phyloP scores from a whole-genome alignment of 2,329 filamentous ascomycete genomes.

The Sporothrix variecibatus region DNA sequence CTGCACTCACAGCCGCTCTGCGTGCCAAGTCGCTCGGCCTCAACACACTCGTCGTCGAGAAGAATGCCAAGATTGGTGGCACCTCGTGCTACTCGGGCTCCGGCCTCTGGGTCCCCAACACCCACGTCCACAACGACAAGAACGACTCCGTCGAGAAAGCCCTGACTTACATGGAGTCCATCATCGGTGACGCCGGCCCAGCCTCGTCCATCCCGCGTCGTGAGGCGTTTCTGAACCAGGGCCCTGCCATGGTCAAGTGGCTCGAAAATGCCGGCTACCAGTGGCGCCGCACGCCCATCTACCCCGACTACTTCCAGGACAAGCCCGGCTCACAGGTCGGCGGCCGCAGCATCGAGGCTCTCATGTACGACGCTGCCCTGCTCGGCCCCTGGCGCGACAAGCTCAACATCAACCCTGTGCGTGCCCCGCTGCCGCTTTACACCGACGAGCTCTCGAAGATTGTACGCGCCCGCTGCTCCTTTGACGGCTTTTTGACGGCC shows the following conservation, averaged over 20 bases:
- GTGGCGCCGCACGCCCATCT: constrained; percentile 34
- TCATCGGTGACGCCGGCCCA: constrained; percentile 37
- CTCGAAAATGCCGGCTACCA: constrained; percentile 36
- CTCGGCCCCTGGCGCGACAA: constrained; percentile 35
- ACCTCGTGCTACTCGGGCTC: constrained; percentile 41
- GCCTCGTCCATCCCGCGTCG: constrained; percentile 36
- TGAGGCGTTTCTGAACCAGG: constrained; percentile 37
- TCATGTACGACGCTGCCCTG: constrained; percentile 35
- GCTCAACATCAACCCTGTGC: constrained; percentile 28
- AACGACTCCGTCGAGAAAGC: constrained; percentile 36
- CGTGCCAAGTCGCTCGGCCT: constrained; percentile 34
- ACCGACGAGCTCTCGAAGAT: constrained; percentile 29
- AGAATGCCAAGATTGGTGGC: constrained; percentile 39
- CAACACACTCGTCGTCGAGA: constrained; percentile 39
- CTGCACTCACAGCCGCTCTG: constrained; percentile 39
- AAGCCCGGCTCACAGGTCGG: constrained; percentile 31
- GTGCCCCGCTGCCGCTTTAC: constrained; percentile 28
- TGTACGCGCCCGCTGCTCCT: constrained; percentile 24
- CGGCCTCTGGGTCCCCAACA: constrained; percentile 41
- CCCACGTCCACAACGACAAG: constrained; percentile 32
- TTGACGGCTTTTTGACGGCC: constrained; percentile 24
- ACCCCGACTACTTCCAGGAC: constrained; percentile 40
- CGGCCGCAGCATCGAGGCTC: constrained; percentile 36
- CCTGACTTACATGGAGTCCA: constrained; percentile 36
- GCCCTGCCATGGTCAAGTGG: constrained; percentile 38